A percentile compares a stretch with the other conserved stretches of the same genome.
Evolutionary conservation across 2,329 filamentous ascomycete genomes (phyloP).

Genomic region (Fusarium brachygibbosum): DNA sequence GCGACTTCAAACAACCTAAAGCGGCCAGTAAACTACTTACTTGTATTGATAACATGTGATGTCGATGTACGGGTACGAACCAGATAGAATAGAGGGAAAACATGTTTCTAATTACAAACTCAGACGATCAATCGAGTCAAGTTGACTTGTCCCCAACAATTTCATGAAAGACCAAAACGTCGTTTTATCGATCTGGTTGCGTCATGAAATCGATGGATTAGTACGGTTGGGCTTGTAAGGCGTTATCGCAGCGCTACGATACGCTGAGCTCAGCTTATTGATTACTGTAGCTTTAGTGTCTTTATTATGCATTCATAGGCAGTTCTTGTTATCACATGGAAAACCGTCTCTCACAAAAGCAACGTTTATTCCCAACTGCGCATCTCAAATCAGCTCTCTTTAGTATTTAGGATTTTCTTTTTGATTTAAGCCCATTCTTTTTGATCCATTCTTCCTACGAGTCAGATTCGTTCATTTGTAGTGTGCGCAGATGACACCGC

Average conservation of each 20-base stretch:
- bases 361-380: constrained; percentile 11
- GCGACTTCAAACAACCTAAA: neutral
- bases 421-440: neutral
- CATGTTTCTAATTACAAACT: neutral
- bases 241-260: constrained; percentile 41
- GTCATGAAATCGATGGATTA: constrained; percentile 38
- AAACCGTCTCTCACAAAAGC: constrained; percentile 17
- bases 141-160: constrained; percentile 5
- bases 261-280: constrained; percentile 36
- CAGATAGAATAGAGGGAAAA: neutral
- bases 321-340: constrained; percentile 32
- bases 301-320: neutral
- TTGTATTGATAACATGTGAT: neutral
- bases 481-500: constrained; percentile 32
- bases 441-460: neutral
- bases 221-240: constrained; percentile 28
- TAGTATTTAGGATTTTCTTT: constrained; percentile 1
- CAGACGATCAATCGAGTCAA: neutral
- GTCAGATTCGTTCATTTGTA: constrained; percentile 10
- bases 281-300: constrained; percentile 10
- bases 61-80: neutral
- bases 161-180: constrained; percentile 12
- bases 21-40: neutral
- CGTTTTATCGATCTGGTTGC: constrained; percentile 29
- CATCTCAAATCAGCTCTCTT: constrained; percentile 2